phyloP scores from a whole-genome alignment of 2,329 filamentous ascomycete species.

The Alternaria arbusti region DNA sequence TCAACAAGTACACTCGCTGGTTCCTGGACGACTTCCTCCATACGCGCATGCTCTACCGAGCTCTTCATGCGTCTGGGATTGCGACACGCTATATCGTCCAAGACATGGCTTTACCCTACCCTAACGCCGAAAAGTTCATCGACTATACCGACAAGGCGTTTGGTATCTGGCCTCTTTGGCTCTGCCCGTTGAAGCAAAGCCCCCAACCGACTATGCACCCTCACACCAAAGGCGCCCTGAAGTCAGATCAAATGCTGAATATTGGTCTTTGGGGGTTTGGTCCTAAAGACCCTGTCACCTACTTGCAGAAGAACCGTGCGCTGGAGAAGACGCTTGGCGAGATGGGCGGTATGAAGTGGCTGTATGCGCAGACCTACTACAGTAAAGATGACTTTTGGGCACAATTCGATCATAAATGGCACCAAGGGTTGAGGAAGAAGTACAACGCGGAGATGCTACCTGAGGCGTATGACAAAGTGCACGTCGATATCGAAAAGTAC shows the following conservation, averaged over 20 bases:
- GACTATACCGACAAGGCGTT: constrained; percentile 50
- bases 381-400: constrained; percentile 72
- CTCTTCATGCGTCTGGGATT: constrained; percentile 67
- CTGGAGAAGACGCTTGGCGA: constrained; percentile 66
- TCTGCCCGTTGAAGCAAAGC: constrained; percentile 53
- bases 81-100: constrained; percentile 69
- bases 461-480: constrained; percentile 72
- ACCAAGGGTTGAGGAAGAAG: constrained; percentile 63
- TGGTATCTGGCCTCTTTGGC: constrained; percentile 57
- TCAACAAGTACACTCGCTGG: constrained; percentile 68
- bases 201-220: constrained; percentile 44
- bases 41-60: constrained; percentile 70
- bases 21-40: constrained; percentile 68
- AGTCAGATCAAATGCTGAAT: constrained; percentile 56
- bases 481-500: constrained; percentile 49
- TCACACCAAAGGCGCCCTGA: constrained; percentile 36
- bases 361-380: constrained; percentile 75
- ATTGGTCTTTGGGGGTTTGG: constrained; percentile 78
- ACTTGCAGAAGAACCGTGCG: constrained; percentile 63
- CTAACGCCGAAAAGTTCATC: constrained; percentile 53
- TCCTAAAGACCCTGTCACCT: constrained; percentile 53
- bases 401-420: constrained; percentile 66
- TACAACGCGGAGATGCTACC: constrained; percentile 67
- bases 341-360: constrained; percentile 70
- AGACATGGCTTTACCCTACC: constrained; percentile 61